A percentile compares a stretch with the other conserved stretches of the same genome.
These are phyloP conservation scores for Talaromyces pinophilus DNA, from an alignment of 2,329 filamentous ascomycete species.

Conservation along the genomic window DNA sequence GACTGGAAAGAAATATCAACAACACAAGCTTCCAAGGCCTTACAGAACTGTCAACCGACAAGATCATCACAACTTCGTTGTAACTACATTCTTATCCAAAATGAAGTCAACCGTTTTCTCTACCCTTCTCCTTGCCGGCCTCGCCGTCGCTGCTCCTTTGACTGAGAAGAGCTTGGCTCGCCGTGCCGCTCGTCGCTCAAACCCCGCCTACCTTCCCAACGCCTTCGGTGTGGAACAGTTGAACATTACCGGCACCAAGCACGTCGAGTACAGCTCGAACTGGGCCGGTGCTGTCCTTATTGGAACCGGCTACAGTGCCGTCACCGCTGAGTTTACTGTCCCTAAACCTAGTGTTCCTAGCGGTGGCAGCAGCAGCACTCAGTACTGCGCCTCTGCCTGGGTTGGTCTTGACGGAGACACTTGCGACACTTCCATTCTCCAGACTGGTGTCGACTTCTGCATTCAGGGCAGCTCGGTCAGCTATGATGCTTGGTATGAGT, in stretches of 20 bases:
- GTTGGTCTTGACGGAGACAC: slow-evolving; percentile 64
- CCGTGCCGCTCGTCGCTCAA: slow-evolving; percentile 20
- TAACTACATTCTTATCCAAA: not conserved
- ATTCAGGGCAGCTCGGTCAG: slow-evolving; percentile 40
- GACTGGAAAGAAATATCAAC: not conserved
- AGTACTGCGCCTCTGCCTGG: slow-evolving; percentile 53
- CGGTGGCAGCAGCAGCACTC: slow-evolving; percentile 42
- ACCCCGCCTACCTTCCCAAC: slow-evolving; percentile 7
- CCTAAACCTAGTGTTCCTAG: slow-evolving; percentile 50
- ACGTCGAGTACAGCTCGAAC: slow-evolving; percentile 53
- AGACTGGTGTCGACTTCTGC: slow-evolving; percentile 60
- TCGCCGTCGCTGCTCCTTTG: slow-evolving; percentile 15
- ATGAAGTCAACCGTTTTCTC: slow-evolving; percentile 16
- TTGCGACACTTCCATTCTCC: slow-evolving; percentile 56
- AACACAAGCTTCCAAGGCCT: not conserved
- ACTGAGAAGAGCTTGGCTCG: slow-evolving; percentile 22
- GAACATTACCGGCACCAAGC: slow-evolving; percentile 13
- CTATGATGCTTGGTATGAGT: slow-evolving; percentile 63
- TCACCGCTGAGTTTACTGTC: slow-evolving; percentile 52
- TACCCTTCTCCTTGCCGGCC: slow-evolving; percentile 18
- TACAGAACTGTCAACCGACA: not conserved
- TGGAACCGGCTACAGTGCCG: slow-evolving; percentile 51
- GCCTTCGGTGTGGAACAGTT: slow-evolving; percentile 13
- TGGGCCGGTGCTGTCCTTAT: slow-evolving; percentile 62
- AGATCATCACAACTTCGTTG: not conserved